These are phyloP conservation scores for Plasmopara viticola DNA, from an alignment of 352 stramenopile species.

Conservation along the genomic window DNA sequence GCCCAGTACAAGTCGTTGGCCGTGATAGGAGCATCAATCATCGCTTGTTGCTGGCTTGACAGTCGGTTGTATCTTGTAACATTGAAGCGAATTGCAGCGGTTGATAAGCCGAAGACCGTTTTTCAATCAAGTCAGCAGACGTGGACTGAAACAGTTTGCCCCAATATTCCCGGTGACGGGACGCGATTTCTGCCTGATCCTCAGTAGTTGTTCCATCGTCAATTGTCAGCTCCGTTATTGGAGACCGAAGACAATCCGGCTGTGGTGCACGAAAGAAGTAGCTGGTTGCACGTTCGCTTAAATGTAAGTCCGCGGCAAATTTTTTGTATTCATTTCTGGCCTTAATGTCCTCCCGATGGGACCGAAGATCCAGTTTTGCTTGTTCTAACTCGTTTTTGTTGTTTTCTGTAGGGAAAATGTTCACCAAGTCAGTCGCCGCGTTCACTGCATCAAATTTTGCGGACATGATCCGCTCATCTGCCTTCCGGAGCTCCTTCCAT, in stretches of 20 bases:
- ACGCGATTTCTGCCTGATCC: conserved; percentile 1
- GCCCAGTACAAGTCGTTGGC: conserved; percentile 15
- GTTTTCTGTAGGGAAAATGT: not conserved
- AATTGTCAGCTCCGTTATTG: not conserved
- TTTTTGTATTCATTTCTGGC: conserved; percentile 9
- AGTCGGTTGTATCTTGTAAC: not conserved
- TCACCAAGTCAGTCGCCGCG: conserved; percentile 1
- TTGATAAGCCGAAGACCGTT: not conserved
- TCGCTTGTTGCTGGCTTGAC: not conserved
- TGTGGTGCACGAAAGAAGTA: conserved; percentile 13
- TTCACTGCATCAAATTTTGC: not conserved
- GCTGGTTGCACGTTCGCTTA: conserved; percentile 5
- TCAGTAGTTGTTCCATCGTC: conserved; percentile 4
- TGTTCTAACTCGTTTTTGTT: conserved; percentile 1
- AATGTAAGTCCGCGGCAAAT: conserved; percentile 11
- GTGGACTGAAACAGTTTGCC: conserved; percentile 6
- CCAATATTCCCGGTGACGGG: conserved; percentile 1
- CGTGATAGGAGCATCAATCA: conserved; percentile 4
- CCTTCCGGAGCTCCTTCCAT: conserved; percentile 2
- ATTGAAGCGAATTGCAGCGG: not conserved
- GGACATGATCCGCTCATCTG: not conserved
- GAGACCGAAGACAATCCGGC: conserved; percentile 3
- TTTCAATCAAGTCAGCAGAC: not conserved
- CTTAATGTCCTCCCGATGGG: conserved; percentile 1
- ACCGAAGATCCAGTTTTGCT: conserved; percentile 1